phyloP scores from a whole-genome alignment of 352 stramenopile species.

The Phytopythium aichiense region DNA sequence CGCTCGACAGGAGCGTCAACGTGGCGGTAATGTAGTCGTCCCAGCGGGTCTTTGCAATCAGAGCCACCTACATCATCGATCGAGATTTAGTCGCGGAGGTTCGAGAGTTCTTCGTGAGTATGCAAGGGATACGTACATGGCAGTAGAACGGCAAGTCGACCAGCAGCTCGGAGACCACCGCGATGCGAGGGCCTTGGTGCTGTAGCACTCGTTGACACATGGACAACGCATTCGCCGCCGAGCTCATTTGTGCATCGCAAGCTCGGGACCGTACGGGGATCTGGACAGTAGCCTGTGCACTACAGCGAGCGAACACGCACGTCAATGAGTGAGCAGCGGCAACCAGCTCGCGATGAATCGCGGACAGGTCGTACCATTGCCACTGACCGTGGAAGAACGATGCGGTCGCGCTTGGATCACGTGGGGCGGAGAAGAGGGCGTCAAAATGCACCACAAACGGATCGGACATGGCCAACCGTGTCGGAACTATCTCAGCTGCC shows the following conservation, averaged over 20 bases:
- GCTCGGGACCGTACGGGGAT: background rate
- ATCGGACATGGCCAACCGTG: conserved; percentile 31
- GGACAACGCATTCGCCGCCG: conserved; percentile 14
- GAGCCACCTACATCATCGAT: conserved; percentile 29
- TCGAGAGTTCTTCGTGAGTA: background rate
- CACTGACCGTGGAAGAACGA: conserved; percentile 48
- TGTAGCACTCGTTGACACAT: conserved; percentile 36
- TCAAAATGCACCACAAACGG: conserved; percentile 49
- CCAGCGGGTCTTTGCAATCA: conserved; percentile 66
- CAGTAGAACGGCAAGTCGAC: conserved; percentile 56
- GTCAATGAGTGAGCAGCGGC: background rate
- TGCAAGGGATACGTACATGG: conserved; percentile 33
- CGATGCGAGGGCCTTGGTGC: conserved; percentile 22
- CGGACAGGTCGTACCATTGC: conserved; percentile 30
- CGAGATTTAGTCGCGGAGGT: background rate
- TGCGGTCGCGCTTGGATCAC: conserved; percentile 23
- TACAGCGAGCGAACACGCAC: background rate
- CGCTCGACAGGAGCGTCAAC: conserved; percentile 25
- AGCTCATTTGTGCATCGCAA: background rate
- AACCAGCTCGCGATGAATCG: background rate
- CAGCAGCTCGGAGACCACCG: conserved; percentile 37
- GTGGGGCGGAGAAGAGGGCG: conserved; percentile 31
- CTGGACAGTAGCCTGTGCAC: background rate
- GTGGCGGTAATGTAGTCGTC: conserved; percentile 43
- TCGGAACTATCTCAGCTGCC: background rate